Conservation (phyloP, 139 green algal species). For the Nannochloris sp. region DNA sequence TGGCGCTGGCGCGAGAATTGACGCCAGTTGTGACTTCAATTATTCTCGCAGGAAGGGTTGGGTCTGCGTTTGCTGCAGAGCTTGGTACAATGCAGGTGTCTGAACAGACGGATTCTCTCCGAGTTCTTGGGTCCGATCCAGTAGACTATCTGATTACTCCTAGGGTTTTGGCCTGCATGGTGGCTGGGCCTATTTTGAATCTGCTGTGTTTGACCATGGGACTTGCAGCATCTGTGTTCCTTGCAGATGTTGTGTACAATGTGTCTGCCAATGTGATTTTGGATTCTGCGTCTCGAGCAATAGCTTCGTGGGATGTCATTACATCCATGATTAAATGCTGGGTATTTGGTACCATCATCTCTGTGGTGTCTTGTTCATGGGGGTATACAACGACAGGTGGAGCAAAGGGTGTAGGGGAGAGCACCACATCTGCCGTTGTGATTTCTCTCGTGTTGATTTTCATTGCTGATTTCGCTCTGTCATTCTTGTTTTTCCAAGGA, state of each 20-base stretch:
- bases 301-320: conserved; percentile 81
- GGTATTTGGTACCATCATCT: conserved; percentile 88
- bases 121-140: conserved; percentile 88
- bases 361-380: conserved; percentile 87
- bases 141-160: conserved; percentile 98
- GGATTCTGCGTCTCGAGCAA: conserved; percentile 72
- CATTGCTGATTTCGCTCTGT: conserved; percentile 93
- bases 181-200: conserved; percentile 86
- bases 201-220: conserved; percentile 95
- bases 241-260: conserved; percentile 90
- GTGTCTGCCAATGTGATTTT: conserved; percentile 92
- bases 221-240: conserved; percentile 78
- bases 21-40: conserved; percentile 96
- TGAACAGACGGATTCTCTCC: conserved; percentile 95
- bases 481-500: conserved; percentile 92
- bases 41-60: conserved; percentile 93
- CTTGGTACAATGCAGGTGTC: conserved; percentile 98
- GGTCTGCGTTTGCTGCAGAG: conserved; percentile 94
- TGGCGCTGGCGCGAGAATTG: conserved; percentile 90
- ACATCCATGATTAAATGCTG: conserved; percentile 83
- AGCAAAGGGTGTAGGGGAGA: conserved; percentile 96
- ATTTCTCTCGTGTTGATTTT: conserved; percentile 97
- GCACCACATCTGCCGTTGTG: conserved; percentile 92
- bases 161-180: conserved; percentile 83
- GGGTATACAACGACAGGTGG: conserved; percentile 95